phyloP scores from a whole-genome alignment of 345 rosid species.

The Ailanthus altissimus region DNA sequence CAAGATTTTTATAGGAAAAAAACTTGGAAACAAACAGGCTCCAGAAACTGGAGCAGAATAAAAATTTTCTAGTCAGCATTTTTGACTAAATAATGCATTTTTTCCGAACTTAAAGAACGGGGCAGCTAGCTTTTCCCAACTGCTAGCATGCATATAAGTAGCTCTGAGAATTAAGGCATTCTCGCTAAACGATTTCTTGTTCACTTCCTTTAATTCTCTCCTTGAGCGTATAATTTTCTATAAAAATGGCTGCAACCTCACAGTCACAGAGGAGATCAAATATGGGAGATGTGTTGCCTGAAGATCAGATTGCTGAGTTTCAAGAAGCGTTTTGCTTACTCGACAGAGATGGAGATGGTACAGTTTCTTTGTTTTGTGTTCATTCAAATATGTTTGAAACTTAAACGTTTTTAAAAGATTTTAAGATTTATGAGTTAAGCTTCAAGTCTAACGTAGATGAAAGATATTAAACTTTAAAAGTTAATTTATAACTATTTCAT shows the following conservation, averaged over 20 bases:
- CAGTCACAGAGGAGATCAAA: neutral
- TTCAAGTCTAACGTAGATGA: too few relatives aligned
- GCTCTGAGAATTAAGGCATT: neutral
- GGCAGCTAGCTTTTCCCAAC: neutral
- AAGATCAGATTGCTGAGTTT: slow-evolving; percentile 33
- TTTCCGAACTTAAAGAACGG: neutral
- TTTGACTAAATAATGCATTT: neutral
- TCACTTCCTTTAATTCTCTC: neutral
- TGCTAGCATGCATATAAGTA: neutral
- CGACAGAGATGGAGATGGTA: slow-evolving; percentile 88
- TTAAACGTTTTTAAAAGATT: too few relatives aligned
- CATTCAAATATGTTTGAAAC: neutral
- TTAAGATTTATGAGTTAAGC: too few relatives aligned
- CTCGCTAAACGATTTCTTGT: neutral
- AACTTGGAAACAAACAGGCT: neutral
- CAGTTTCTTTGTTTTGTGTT: neutral
- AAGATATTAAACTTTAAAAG: too few relatives aligned
- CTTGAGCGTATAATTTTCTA: neutral
- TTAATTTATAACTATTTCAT: too few relatives aligned
- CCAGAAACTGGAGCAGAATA: neutral
- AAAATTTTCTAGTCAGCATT: neutral
- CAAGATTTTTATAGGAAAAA: neutral
- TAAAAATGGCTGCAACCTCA: neutral
- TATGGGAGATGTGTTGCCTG: slow-evolving; percentile 43
- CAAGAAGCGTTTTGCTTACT: slow-evolving; percentile 65